Evolutionary conservation across 75 land plant genomes (phyloP).

Genomic region (Picea sitchensis): DNA sequence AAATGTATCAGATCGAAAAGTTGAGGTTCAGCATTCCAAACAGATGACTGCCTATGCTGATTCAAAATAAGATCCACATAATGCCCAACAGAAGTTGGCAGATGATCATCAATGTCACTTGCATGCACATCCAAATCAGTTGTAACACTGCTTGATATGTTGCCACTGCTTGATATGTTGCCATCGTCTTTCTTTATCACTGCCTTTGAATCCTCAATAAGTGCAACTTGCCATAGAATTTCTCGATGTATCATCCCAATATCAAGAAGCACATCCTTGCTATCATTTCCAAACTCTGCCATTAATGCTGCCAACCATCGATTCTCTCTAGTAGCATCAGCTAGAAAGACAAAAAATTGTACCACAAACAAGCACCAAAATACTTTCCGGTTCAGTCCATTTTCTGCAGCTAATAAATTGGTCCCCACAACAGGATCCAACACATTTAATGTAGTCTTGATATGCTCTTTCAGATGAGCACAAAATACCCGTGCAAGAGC

Average conservation of each 20-base stretch:
- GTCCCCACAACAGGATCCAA: conserved; percentile 31
- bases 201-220: conserved; percentile 73
- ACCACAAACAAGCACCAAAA: conserved; percentile 65
- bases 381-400: conserved; percentile 25
- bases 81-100: conserved; percentile 50
- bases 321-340: conserved; percentile 57
- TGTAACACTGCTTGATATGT: conserved; percentile 19
- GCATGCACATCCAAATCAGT: conserved; percentile 17
- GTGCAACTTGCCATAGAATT: conserved; percentile 84
- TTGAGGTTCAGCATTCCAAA: conserved; percentile 74
- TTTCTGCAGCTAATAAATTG: conserved; percentile 43
- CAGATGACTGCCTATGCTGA: conserved; percentile 47
- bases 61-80: conserved; percentile 70
- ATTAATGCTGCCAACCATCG: conserved; percentile 88
- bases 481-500: conserved; percentile 81
- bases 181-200: conserved; percentile 49
- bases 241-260: conserved; percentile 84
- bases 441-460: conserved; percentile 54
- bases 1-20: conserved; percentile 64
- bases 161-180: conserved; percentile 10
- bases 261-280: conserved; percentile 76
- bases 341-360: conserved; percentile 67
- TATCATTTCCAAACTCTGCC: conserved; percentile 76
- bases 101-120: conserved; percentile 51
- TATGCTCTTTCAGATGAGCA: conserved; percentile 65